Conservation (phyloP, 441 rosid species). For the Croton setiger region DNA sequence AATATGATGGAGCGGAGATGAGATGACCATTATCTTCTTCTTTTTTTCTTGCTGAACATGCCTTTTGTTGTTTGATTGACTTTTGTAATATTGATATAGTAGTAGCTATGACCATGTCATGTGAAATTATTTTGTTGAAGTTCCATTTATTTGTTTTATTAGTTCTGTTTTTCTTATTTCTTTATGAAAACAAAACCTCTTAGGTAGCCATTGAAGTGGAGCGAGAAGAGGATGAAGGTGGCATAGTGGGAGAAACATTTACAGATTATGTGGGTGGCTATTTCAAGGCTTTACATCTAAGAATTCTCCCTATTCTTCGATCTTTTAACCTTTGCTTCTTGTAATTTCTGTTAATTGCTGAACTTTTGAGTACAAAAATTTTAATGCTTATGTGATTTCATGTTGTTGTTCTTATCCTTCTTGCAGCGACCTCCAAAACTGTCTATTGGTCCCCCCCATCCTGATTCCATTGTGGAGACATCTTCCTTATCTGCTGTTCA, state of each 20-base stretch:
- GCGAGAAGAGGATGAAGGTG: constrained; percentile 99
- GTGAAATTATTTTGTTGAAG: constrained; percentile 4
- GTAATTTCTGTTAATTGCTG: constrained; percentile 11
- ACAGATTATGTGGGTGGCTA: constrained; percentile 80
- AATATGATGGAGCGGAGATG: neutral
- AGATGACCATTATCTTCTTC: neutral
- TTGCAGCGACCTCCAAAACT: constrained; percentile 88
- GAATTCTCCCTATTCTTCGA: constrained; percentile 3
- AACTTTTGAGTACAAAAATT: constrained; percentile 19
- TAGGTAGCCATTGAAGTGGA: constrained; percentile 98
- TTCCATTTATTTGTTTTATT: constrained; percentile 18
- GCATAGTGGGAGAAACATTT: constrained; percentile 87
- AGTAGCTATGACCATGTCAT: neutral
- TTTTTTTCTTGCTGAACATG: neutral
- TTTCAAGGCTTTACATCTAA: constrained; percentile 12
- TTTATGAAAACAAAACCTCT: constrained; percentile 26
- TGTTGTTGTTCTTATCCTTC: neutral
- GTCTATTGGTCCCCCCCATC: constrained; percentile 93
- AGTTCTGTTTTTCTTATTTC: constrained; percentile 20
- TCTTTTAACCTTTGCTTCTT: constrained; percentile 1
- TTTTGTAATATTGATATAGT: neutral
- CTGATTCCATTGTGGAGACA: constrained; percentile 96
- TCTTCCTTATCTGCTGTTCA: constrained; percentile 96
- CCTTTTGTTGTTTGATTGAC: neutral
- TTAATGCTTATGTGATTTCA: constrained; percentile 9